Evolutionary conservation across 768 basidiomycete species (phyloP).

Genomic region (Amanita thiersii): DNA sequence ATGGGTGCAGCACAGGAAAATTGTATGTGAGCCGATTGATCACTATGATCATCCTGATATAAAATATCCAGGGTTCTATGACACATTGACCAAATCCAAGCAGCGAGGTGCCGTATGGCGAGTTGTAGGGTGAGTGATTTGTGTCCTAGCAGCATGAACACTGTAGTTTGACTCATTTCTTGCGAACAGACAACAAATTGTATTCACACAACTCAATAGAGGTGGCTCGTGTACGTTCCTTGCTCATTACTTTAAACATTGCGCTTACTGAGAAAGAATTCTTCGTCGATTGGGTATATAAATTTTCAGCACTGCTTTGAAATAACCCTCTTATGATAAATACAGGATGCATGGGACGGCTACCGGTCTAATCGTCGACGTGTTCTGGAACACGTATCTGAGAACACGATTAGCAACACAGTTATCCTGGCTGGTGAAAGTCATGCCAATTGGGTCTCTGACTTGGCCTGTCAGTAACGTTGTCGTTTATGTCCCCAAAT

Average conservation of each 20-base stretch:
- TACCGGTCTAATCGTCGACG: conserved; percentile 48
- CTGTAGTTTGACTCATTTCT: no score
- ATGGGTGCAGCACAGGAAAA: conserved; percentile 50
- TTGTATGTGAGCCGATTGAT: conserved; percentile 25
- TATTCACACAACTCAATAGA: conserved; percentile 41
- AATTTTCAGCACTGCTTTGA: no score
- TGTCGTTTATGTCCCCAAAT: no score
- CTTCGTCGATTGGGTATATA: conserved; percentile 14
- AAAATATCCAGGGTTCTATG: conserved; percentile 32
- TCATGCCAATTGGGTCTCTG: conserved; percentile 56
- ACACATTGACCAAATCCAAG: conserved; percentile 37
- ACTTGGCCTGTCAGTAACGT: conserved; percentile 40
- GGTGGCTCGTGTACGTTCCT: conserved; percentile 24
- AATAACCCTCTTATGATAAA: neutral
- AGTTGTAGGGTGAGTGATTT: conserved; percentile 32
- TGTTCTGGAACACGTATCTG: conserved; percentile 41
- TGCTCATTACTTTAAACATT: neutral
- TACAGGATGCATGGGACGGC: conserved; percentile 52
- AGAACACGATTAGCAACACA: conserved; percentile 43
- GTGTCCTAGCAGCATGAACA: no score
- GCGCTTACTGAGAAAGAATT: no score
- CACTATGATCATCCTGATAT: neutral
- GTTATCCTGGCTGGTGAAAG: conserved; percentile 55
- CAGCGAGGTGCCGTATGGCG: conserved; percentile 44
- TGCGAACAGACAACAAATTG: conserved; percentile 50